Evolutionary conservation across 345 rosid genomes (phyloP), one percentile per base, ranked within the genome.

Genomic region (Pugionium dolabratum): DNA sequence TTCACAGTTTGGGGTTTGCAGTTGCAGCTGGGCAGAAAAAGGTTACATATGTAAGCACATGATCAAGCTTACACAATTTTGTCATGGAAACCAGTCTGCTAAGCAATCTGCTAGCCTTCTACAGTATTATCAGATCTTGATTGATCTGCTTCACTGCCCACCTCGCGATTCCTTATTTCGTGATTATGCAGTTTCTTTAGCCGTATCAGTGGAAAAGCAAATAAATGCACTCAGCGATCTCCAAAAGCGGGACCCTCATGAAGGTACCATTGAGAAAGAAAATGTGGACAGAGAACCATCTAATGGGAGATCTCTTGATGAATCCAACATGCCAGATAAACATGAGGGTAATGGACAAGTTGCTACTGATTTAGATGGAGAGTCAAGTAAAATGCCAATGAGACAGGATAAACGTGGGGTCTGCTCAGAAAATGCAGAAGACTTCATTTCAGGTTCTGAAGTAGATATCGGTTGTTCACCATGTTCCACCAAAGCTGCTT

Each of bases 1-100:
- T 37, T 90, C 97, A 34, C 86, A 83, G 70, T 83, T 82, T 71
- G 81, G 89, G 62, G 35, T 88, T 45, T 94, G 99, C 69, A 80
- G 81, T 79, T 90, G 97, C 72, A 50, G 71, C 64, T 86, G 89
- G 95, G 92, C 97, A 35, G 88, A 81, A 69, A 82, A 74, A 80
- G 99, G 99, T 54, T 74, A 88, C 73, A 78, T 85, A 11, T 90
- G 99, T 41, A 85, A 90, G 84, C 97, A 94, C 63, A 79, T 90
- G 42, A 53, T 85, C 54, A 93, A 90, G 69, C 84, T 85, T 52
- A 81, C 76, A 26, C 82, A 78, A 50, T 32, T 82, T 29, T 79
- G 35, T 62, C 70, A 64, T 18, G 67, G 77, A 6, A 82, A 75
- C 70, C n/a, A 28, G 6, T 61, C 65, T 54, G 52, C 74, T 44